Conservation (phyloP, 257 asterid species). For the Solanum peruvianum region DNA sequence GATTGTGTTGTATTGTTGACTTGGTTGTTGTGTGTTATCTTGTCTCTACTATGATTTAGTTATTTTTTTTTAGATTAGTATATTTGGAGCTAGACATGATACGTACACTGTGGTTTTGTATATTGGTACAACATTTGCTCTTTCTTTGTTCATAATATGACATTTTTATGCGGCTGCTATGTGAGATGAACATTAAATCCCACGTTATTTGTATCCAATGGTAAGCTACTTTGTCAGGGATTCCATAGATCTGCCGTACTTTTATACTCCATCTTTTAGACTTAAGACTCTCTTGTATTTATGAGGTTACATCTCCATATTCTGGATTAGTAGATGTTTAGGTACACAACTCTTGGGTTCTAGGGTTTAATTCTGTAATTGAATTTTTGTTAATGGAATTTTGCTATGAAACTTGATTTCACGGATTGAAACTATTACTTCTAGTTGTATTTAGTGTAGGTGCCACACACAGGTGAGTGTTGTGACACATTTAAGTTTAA, state of each 20-base stretch:
- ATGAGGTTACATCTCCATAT: background rate
- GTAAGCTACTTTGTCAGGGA: background rate
- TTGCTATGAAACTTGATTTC: background rate
- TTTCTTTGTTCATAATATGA: no score
- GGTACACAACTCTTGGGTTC: background rate
- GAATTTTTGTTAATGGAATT: background rate
- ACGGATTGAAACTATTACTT: no score
- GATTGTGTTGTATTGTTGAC: background rate
- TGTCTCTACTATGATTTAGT: background rate
- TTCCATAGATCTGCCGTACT: no score
- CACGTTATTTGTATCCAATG: background rate
- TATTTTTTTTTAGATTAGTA: background rate
- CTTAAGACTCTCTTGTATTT: background rate
- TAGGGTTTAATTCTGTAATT: background rate
- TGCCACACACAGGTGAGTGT: background rate
- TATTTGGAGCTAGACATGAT: background rate
- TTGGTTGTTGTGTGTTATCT: background rate
- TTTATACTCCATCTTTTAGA: no score
- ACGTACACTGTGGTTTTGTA: no score
- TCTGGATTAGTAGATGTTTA: background rate
- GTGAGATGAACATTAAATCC: background rate
- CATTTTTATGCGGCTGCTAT: background rate
- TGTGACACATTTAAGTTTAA: background rate
- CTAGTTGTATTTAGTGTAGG: background rate
- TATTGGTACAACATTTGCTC: no score